Percentiles rank a stretch among this genome's conserved stretches.
These are phyloP conservation scores for Moesziomyces sp. DNA, from an alignment of 1,284 basidiomycete species.

Conservation along the genomic window DNA sequence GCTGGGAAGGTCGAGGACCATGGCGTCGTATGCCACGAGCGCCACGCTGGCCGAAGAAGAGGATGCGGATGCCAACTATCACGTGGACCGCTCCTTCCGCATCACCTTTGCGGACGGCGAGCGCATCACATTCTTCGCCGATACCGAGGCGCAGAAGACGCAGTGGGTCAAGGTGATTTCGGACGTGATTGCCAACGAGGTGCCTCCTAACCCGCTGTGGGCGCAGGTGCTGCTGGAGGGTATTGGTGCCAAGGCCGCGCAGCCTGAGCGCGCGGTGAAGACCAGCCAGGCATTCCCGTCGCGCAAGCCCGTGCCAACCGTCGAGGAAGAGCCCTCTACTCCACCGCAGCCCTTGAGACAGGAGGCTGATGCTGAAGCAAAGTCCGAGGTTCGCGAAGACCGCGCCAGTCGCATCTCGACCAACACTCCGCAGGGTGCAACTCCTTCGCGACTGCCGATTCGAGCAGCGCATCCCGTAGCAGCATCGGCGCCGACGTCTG, in stretches of 20 bases:
- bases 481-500: constrained; percentile 10
- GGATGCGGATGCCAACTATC: constrained; percentile 76
- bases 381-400: constrained; percentile 7
- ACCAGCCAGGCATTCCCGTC: constrained; percentile 27
- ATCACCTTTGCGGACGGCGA: constrained; percentile 83
- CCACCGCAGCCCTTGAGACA: constrained; percentile 4
- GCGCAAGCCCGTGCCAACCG: constrained; percentile 27
- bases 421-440: constrained; percentile 11
- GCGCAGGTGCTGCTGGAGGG: constrained; percentile 46
- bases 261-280: constrained; percentile 10
- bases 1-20: constrained; percentile 29
- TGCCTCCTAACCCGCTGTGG: constrained; percentile 61
- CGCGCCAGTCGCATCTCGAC: constrained; percentile 22
- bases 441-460: constrained; percentile 35
- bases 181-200: constrained; percentile 48
- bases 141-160: constrained; percentile 86
- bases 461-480: constrained; percentile 18
- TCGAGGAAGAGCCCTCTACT: constrained; percentile 30
- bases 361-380: neutral
- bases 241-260: constrained; percentile 2
- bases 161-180: constrained; percentile 76
- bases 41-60: constrained; percentile 48
- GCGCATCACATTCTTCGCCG: constrained; percentile 88
- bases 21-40: constrained; percentile 30
- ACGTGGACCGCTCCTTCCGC: constrained; percentile 83